phyloP scores from a whole-genome alignment of 208 protist genomes.

The Tritrichomonas musculus region DNA sequence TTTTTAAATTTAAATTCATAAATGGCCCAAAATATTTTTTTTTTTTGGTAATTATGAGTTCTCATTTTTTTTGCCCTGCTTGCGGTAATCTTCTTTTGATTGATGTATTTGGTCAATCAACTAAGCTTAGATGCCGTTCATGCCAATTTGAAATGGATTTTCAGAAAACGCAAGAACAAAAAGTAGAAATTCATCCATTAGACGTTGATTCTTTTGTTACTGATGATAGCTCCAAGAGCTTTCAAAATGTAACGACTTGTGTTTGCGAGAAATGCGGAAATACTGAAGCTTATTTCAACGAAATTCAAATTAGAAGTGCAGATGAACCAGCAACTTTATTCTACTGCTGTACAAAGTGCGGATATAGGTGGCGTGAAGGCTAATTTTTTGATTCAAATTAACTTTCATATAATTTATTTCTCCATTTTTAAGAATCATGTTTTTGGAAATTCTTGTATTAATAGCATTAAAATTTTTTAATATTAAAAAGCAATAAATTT shows the following conservation, averaged over 20 bases:
- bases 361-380: slow-evolving; percentile 22
- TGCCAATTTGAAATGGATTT: slow-evolving; percentile 23
- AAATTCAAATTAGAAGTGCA: slow-evolving; percentile 32
- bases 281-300: slow-evolving; percentile 12
- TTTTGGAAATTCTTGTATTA: no score
- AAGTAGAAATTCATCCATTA: not conserved
- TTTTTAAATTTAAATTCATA: no score
- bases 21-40: no score
- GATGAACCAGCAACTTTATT: slow-evolving; percentile 30
- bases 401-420: no score
- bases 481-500: no score
- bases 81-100: not conserved
- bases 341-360: not conserved
- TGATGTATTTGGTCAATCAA: not conserved
- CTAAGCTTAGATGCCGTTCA: not conserved
- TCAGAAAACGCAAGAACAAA: not conserved
- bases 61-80: slow-evolving; percentile 7
- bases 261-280: slow-evolving; percentile 20
- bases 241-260: not conserved
- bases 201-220: not conserved
- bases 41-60: no score
- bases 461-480: no score
- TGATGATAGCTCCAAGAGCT: not conserved
- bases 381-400: not conserved
- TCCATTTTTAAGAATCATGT: no score